Evolutionary conservation across 192 early-diverging fungal genomes (phyloP).

Genomic region (Backusella mclennaniae): DNA sequence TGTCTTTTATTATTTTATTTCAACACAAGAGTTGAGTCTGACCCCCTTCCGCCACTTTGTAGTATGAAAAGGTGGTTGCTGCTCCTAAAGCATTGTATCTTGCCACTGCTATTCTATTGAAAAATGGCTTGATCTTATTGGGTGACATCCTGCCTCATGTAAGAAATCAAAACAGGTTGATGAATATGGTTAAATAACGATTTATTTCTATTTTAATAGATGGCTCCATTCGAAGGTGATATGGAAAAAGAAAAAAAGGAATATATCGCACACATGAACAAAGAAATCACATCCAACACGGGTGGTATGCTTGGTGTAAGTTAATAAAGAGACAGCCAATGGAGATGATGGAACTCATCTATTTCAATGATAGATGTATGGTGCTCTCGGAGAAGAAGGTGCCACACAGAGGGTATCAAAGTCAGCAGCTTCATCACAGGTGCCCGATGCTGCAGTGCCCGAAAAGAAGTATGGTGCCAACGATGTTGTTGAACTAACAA

Average conservation of each 20-base stretch:
- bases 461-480: conserved; percentile 30
- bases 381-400: conserved; percentile 33
- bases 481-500: conserved; percentile 63
- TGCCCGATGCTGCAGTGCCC: too few relatives aligned
- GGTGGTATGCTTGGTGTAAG: conserved; percentile 19
- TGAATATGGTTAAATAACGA: neutral
- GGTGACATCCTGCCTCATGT: conserved; percentile 69
- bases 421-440: neutral
- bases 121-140: conserved; percentile 44
- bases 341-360: neutral
- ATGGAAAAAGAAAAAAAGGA: conserved; percentile 44
- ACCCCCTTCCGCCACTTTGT: neutral
- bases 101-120: conserved; percentile 58
- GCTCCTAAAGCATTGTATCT: conserved; percentile 49
- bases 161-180: neutral
- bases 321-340: neutral
- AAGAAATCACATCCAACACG: conserved; percentile 26
- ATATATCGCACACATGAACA: conserved; percentile 44
- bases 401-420: conserved; percentile 13
- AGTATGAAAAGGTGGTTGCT: conserved; percentile 9
- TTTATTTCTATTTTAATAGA: conserved; percentile 7
- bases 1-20: neutral
- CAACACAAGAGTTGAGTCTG: neutral
- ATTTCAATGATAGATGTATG: conserved; percentile 11
- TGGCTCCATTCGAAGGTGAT: conserved; percentile 52